Evolutionary conservation across 2,329 filamentous ascomycete genomes (phyloP), one percentile per base, ranked within the genome.

Genomic region (Clonostachys byssicola): DNA sequence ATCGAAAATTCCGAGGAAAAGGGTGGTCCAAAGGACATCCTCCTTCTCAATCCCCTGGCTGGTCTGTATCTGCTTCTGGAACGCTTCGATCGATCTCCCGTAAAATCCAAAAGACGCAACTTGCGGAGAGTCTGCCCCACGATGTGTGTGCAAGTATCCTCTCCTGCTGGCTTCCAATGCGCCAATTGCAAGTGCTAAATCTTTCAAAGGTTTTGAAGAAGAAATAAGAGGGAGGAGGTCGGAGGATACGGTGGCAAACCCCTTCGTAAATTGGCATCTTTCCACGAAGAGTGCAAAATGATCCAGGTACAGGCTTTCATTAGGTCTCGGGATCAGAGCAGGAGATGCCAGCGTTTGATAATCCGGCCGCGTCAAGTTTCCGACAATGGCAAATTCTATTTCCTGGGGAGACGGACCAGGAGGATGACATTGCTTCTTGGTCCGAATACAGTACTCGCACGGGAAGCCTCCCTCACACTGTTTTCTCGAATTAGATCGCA

Each of bases 1-100:
- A 47, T 61, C 60, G 16, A 62, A 62, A 0, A 62, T 16, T 1
- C 56, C 56, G 2, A 61, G 47, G 4, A 61, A 44, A 36, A 61
- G 55, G 3, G 59, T 59, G 17, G 44, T 52, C 60, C 58, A 61
- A 12, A 60, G 51, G 2, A 51, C 43, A 2, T 54, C 54, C 8
- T 56, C 51, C 1, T 36, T 43, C 1, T 7, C 14, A 1, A 39
- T 40, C 0, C 46, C 41, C 0, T 48, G 40, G 7, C 17, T 5
- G 7, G 39, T 48, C 6, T 45, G 18, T 1, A 62, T 40, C 12
- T 34, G 44, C 4, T 2, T 5, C 14, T 49, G 52, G 1, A 62
- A 51, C 6, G 46, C 34, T 4, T 45, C 33, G 1, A 63, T 47
- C 2, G 58, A 51, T 14, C 18, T 50, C 8, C 53, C 51, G 39